These are phyloP conservation scores for Rhizophora mangle DNA, from an alignment of 345 rosid species.

Conservation along the genomic window DNA sequence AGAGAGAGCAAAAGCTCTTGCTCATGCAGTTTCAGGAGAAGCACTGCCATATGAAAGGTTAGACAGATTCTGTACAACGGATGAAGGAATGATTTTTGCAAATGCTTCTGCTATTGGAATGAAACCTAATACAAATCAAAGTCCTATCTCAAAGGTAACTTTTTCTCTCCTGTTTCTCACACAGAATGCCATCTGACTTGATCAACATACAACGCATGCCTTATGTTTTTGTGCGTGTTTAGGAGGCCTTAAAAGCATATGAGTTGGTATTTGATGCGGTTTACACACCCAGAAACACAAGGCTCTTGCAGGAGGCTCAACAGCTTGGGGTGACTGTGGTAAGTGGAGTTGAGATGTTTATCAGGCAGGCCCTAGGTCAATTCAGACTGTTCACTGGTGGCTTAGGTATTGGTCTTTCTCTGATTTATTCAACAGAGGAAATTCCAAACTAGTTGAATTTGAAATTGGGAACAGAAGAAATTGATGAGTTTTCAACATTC, in stretches of 20 bases:
- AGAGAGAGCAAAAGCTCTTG: constrained; percentile 59
- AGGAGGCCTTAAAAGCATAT: constrained; percentile 41
- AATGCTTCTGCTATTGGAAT: constrained; percentile 64
- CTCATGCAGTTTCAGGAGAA: constrained; percentile 45
- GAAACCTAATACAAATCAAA: constrained; percentile 47
- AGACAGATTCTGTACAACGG: constrained; percentile 32
- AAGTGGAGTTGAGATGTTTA: constrained; percentile 64
- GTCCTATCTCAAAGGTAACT: constrained; percentile 50
- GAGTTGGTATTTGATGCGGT: constrained; percentile 56
- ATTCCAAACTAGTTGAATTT: too few species aligned
- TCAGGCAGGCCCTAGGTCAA: constrained; percentile 57
- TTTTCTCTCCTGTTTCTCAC: background rate
- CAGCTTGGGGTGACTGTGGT: constrained; percentile 53
- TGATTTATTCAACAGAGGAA: background rate
- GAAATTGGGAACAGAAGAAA: background rate
- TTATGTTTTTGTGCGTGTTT: background rate
- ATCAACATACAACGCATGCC: background rate
- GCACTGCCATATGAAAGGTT: constrained; percentile 38
- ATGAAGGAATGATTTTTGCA: constrained; percentile 55
- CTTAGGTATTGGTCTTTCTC: constrained; percentile 1
- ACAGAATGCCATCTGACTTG: constrained; percentile 1
- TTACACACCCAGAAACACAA: constrained; percentile 56
- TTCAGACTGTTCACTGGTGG: constrained; percentile 54
- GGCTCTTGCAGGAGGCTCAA: constrained; percentile 46
- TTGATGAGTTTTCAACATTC: background rate